phyloP scores from a whole-genome alignment of 345 rosid species.

The Camelina laxa region DNA sequence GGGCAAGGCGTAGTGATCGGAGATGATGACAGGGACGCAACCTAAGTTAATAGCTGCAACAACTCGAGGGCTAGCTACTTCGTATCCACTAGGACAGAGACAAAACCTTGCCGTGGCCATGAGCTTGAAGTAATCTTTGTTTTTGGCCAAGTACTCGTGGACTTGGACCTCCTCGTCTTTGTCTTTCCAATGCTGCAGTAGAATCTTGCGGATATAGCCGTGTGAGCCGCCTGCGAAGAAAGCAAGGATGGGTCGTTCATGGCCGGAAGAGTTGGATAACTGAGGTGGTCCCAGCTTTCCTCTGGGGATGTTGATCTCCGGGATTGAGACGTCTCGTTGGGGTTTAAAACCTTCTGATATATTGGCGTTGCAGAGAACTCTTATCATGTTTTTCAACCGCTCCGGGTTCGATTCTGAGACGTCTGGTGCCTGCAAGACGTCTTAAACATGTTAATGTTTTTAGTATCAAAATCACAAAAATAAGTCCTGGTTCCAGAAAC shows the following conservation, averaged over 20 bases:
- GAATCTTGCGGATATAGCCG: slow-evolving; percentile 46
- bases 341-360: slow-evolving; percentile 57
- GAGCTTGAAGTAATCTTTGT: slow-evolving; percentile 43
- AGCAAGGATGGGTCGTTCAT: slow-evolving; percentile 49
- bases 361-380: slow-evolving; percentile 62
- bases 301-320: slow-evolving; percentile 47
- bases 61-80: slow-evolving; percentile 61
- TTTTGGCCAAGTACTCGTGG: slow-evolving; percentile 46
- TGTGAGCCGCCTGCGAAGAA: slow-evolving; percentile 60
- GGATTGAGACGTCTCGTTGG: slow-evolving; percentile 51
- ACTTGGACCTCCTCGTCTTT: slow-evolving; percentile 54
- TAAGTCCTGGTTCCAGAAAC: background rate
- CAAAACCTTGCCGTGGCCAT: slow-evolving; percentile 56
- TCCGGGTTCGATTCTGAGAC: slow-evolving; percentile 41
- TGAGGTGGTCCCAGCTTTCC: slow-evolving; percentile 34
- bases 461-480: background rate
- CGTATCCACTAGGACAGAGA: slow-evolving; percentile 62
- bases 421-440: slow-evolving; percentile 51
- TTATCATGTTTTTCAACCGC: slow-evolving; percentile 42
- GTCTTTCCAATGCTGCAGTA: slow-evolving; percentile 52
- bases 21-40: slow-evolving; percentile 58
- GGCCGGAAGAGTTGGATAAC: slow-evolving; percentile 25
- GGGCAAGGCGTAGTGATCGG: slow-evolving; percentile 52
- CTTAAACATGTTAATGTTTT: background rate
- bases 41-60: slow-evolving; percentile 54